Base-by-base conservation (phyloP, 768 basidiomycete species). In the Lactarius tabidus region DNA sequence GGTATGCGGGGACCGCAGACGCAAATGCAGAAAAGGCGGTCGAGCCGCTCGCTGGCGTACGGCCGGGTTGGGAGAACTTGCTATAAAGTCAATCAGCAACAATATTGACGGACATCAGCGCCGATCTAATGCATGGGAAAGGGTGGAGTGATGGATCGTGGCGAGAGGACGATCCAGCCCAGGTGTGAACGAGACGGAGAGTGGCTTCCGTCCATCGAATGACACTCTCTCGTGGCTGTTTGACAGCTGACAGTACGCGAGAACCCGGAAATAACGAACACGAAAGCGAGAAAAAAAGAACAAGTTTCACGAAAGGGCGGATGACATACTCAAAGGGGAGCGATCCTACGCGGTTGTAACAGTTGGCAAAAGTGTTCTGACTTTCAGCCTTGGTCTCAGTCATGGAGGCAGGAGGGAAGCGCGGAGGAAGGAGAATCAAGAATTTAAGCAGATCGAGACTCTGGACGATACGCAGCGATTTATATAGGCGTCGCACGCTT, bases 21-120 rank as follows among this genome's bases (percentile, higher is more conserved):
- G 57, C 35, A 33, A 67, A 67, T 23, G 62, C 54, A 56, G 66
- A 55, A 57, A 60, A 65, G 28, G 58, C 63, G 58, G 68, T 54
- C 36, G 68, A 64, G 56, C n/a, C 28, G 36, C 55, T 38, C 55
- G 54, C 58, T 53, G 45, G 45, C 29, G 57, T 54, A 57, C 54
- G 60, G 38, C 48, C 64, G 51, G 58, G 67, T 48, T 39, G 64
- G 43, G 67, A 31, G 41, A 61, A 67, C 67, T 68, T 68, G 67
- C 68, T 69, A 69, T 69, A 69, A 69, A 68, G 54, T 67, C 67
- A 62, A 67, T 68, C 61, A 68, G 65, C 57, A 62, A 63, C 26
- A 35, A 67, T 10, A 51, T 53, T 20, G 65, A 62, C 57, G 65
- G 65, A 51, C 38, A 66, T 66, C 65, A 62, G 60, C 51, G 65